These are phyloP conservation scores for Jaltomata sinuosa DNA, from an alignment of 257 asterid genomes.

Conservation along the genomic window DNA sequence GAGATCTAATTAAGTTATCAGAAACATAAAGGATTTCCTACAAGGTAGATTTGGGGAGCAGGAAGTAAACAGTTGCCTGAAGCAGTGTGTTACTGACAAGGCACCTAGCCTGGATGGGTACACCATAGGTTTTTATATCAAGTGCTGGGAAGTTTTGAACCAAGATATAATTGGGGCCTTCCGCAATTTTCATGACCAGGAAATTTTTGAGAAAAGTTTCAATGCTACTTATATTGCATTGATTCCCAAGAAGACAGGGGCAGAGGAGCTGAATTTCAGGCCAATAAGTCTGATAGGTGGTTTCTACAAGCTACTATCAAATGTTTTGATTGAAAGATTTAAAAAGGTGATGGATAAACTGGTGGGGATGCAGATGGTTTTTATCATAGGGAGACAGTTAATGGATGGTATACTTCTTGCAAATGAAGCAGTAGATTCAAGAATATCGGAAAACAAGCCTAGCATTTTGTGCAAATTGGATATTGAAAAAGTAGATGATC, in stretches of 20 bases:
- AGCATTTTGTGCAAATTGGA: not conserved
- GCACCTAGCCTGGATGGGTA: not conserved
- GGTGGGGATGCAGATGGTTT: not conserved
- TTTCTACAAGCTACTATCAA: not conserved
- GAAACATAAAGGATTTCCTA: not conserved
- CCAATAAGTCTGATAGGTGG: not conserved
- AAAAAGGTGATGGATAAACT: not conserved
- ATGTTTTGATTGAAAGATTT: not conserved
- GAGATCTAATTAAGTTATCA: too few species aligned
- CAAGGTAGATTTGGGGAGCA: not conserved
- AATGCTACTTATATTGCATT: not conserved
- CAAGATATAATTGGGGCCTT: not conserved
- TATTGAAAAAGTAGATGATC: not conserved
- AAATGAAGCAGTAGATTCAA: not conserved
- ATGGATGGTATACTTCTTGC: not conserved
- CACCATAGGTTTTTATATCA: not conserved
- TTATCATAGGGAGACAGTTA: not conserved
- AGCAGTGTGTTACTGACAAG: not conserved
- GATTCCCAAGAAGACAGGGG: not conserved
- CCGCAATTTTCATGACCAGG: not conserved
- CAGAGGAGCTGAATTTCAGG: not conserved
- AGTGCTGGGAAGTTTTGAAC: not conserved
- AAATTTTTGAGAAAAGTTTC: not conserved
- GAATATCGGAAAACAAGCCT: not conserved
- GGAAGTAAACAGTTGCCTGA: not conserved